Evolutionary conservation across 495 filamentous ascomycete species (phyloP), one percentile per base, ranked within the genome.

Genomic region (Tuber melanosporum): DNA sequence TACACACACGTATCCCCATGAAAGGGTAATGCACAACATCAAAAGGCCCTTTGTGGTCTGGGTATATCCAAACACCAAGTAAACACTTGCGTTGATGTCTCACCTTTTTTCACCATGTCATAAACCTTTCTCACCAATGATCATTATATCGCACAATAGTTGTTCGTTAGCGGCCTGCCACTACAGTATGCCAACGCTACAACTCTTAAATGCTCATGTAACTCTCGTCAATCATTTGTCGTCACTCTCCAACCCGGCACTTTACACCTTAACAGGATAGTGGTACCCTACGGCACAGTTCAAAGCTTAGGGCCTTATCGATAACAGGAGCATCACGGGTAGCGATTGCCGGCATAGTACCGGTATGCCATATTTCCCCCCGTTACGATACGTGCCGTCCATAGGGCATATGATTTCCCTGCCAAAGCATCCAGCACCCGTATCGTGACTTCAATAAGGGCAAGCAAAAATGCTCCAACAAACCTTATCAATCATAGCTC

Each of bases 1-100:
- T 79, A 80, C 77, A 79, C 77, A 80, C 78, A 71, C 70, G 75
- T 75, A 75, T 66, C 26, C 57, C 57, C 57, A 36, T 66, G 57
- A 36, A 66, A 26, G 52, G n/a, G 9, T 32, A 26, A 66, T 66
- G 57, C 57, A 66, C 26, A 66, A 5, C 3, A 32, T 66, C n/a
- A 66, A 36, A 36, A 57, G 26, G 3, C 26, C 57, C 15, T 66
- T 66, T 32, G n/a, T 2, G 32, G 26, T 17, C 32, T 66, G 26
- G 32, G 36, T 32, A 17, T 66, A 17, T 17, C 57, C 26, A 36
- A 66, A 66, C 26, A 66, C 57, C 26, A 66, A 36, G 57, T 36
- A 66, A 66, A 66, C 57, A 26, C 26, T 66, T 32, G 26, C 26
- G 14, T 15, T 66, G 32, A 26, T 66, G 57, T 66, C 57, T 66